A percentile compares a stretch with the other conserved stretches of the same genome.
phyloP scores from a whole-genome alignment of 352 stramenopile species.

The Globisporangium viniferum region DNA sequence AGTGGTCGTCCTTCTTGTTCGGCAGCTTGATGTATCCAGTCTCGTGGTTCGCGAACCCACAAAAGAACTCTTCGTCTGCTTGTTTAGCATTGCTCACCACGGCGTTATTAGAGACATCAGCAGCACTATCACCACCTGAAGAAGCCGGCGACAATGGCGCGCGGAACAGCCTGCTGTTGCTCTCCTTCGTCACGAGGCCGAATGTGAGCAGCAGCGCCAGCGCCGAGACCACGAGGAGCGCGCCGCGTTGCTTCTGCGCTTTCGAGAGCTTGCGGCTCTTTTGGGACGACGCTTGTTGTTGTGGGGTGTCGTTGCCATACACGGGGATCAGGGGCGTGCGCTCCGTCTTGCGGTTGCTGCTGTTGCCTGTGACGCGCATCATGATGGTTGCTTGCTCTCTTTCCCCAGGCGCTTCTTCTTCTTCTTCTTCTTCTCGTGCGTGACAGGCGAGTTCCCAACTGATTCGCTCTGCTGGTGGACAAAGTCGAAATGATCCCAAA shows the following conservation, averaged over 20 bases:
- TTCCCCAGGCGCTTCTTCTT: neutral
- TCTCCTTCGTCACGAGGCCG: constrained; percentile 16
- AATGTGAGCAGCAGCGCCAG: constrained; percentile 18
- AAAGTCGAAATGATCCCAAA: too few species aligned
- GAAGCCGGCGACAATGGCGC: neutral
- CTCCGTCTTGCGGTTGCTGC: constrained; percentile 11
- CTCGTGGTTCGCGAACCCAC: constrained; percentile 17
- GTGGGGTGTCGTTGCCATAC: constrained; percentile 4
- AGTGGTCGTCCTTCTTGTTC: constrained; percentile 45
- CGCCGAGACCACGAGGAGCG: constrained; percentile 7
- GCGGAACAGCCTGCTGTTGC: constrained; percentile 9
- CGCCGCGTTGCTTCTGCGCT: constrained; percentile 7
- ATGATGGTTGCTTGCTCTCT: neutral
- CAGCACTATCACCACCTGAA: neutral
- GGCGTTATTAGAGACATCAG: neutral
- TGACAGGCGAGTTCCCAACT: neutral
- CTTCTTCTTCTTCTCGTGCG: neutral
- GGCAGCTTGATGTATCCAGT: constrained; percentile 39
- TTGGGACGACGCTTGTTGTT: neutral
- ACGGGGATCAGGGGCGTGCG: constrained; percentile 15
- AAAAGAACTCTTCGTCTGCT: constrained; percentile 12
- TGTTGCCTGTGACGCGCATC: constrained; percentile 4
- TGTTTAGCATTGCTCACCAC: constrained; percentile 7
- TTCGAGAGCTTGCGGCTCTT: neutral
- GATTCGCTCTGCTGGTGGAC: neutral